These are phyloP conservation scores for Barbarea vulgaris DNA, from an alignment of 345 rosid species.

Conservation along the genomic window DNA sequence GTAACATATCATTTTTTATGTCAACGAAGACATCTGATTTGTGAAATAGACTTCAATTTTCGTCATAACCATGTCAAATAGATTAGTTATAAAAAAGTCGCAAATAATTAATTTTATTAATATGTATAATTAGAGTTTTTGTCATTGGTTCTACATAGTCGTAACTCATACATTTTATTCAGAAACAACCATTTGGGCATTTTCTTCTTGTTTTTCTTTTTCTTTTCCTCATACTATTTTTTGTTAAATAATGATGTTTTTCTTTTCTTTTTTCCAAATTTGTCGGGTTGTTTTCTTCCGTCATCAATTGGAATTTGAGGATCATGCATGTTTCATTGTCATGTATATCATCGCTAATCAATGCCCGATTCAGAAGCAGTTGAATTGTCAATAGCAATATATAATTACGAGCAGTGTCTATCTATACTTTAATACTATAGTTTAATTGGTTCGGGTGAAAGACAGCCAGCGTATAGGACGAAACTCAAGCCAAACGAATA, in stretches of 20 bases:
- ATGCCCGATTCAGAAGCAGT: conserved; percentile 27
- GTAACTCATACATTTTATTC: background rate
- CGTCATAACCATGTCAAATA: no score
- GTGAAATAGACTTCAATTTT: background rate
- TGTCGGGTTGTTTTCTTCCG: conserved; percentile 12
- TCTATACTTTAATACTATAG: background rate
- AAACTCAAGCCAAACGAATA: background rate
- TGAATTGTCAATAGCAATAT: background rate
- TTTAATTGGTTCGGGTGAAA: background rate
- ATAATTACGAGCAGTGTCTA: background rate
- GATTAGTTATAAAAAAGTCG: background rate
- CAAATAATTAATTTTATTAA: background rate
- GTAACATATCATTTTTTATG: no score
- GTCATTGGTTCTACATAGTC: conserved; percentile 4
- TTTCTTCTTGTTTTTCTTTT: background rate
- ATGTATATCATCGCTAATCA: conserved; percentile 15
- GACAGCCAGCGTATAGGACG: background rate
- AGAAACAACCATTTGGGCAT: conserved; percentile 10
- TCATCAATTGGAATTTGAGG: conserved; percentile 4
- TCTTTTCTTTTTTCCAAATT: background rate
- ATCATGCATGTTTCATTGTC: conserved; percentile 22
- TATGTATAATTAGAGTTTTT: background rate
- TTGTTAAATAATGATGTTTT: background rate
- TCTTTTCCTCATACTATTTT: background rate
- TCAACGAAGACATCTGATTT: background rate